Evolutionary conservation across 2,329 filamentous ascomycete species (phyloP).

Genomic region (Phaeosphaeriaceae sp.): DNA sequence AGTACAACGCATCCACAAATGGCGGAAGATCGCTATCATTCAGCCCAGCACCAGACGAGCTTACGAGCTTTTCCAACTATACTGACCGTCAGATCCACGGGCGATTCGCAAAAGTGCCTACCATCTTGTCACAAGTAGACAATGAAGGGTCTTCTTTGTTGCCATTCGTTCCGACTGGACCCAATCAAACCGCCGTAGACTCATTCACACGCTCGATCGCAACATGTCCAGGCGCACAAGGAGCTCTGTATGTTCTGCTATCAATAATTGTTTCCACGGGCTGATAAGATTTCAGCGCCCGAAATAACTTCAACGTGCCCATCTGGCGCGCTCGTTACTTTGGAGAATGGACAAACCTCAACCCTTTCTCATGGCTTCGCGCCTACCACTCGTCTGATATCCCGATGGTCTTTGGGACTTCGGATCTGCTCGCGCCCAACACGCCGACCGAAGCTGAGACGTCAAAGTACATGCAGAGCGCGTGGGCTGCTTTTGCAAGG

Average conservation of each 20-base stretch:
- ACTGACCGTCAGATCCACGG: conserved; percentile 25
- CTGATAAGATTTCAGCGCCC: conserved; percentile 11
- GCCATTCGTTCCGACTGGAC: conserved; percentile 13
- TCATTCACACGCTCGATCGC: conserved; percentile 22
- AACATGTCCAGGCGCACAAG: conserved; percentile 21
- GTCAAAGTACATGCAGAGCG: conserved; percentile 40
- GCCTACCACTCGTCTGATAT: conserved; percentile 33
- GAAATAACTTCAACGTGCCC: conserved; percentile 20
- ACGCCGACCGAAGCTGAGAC: conserved; percentile 32
- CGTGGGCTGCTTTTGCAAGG: conserved; percentile 37
- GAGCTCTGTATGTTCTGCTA: conserved; percentile 14
- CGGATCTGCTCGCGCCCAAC: conserved; percentile 18
- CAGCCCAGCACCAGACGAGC: conserved; percentile 27
- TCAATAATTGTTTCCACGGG: not conserved
- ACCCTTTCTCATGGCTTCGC: conserved; percentile 25
- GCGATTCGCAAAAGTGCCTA: conserved; percentile 24
- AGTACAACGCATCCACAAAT: conserved; percentile 31
- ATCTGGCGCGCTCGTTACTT: conserved; percentile 27
- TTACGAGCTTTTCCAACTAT: conserved; percentile 32
- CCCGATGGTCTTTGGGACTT: conserved; percentile 34
- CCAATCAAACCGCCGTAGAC: conserved; percentile 27
- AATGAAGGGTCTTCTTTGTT: conserved; percentile 25
- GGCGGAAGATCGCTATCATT: conserved; percentile 30
- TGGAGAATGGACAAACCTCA: conserved; percentile 27
- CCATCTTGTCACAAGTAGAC: conserved; percentile 18